Evolutionary conservation across 352 stramenopile genomes (phyloP).

Genomic region (Phytophthora citricola): DNA sequence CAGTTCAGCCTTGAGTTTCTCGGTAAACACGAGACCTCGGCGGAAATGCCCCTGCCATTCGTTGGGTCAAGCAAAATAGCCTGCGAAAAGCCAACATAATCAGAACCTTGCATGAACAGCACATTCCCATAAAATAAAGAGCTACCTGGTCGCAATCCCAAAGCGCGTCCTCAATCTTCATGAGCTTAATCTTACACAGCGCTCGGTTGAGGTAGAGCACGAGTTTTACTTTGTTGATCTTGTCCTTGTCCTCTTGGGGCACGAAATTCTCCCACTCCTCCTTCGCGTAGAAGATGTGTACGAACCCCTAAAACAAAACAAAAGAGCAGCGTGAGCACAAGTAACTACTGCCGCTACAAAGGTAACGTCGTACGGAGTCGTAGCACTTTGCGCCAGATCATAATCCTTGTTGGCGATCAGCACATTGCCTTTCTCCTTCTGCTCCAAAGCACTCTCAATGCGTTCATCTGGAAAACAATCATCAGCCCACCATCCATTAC

Average conservation of each 20-base stretch:
- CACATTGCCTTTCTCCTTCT: conserved; percentile 85
- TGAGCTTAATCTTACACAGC: conserved; percentile 87
- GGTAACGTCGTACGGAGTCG: conserved; percentile 59
- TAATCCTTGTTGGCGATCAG: conserved; percentile 75
- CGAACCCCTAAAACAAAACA: conserved; percentile 62
- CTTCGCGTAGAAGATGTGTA: conserved; percentile 89
- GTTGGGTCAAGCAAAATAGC: conserved; percentile 69
- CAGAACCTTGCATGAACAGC: neutral
- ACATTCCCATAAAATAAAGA: neutral
- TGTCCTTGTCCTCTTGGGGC: conserved; percentile 71
- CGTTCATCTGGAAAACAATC: conserved; percentile 61
- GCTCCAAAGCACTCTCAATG: conserved; percentile 64
- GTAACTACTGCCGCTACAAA: neutral
- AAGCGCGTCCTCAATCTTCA: conserved; percentile 83
- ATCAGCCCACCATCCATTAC: neutral
- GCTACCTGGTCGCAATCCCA: conserved; percentile 87
- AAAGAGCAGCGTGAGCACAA: too few relatives aligned
- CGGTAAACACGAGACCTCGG: conserved; percentile 76
- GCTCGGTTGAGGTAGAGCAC: conserved; percentile 86
- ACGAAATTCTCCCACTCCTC: conserved; percentile 88
- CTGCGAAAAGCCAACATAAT: conserved; percentile 26
- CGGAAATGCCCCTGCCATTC: conserved; percentile 81
- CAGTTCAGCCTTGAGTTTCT: conserved; percentile 83
- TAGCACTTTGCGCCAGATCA: conserved; percentile 83
- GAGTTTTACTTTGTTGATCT: conserved; percentile 84